Evolutionary conservation across 305 asterid species (phyloP), one percentile per base, ranked within the genome.

Genomic region (Withania somnifera): DNA sequence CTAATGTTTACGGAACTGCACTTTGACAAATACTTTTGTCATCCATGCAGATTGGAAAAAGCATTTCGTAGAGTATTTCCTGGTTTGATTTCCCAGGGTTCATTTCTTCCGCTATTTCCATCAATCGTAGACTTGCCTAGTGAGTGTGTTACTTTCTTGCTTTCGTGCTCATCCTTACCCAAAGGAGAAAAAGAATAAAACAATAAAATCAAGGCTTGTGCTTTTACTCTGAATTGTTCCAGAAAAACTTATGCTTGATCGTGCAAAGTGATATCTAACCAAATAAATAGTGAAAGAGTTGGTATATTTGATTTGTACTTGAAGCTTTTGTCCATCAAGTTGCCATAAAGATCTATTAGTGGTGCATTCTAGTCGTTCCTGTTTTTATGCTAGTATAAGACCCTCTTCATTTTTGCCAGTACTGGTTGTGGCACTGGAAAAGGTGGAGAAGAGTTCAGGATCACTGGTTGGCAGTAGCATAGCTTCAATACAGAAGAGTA

Each of bases 401-500:
- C 61, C 8, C 73, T 19, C 68, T 85, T 84, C 79, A 69, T 77
- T 80, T 87, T 83, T 81, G 81, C 84, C 82, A 95, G 98, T 92
- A 88, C 80, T 94, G 95, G 94, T 94, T 86, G 98, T 95, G 84
- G 97, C 98, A 80, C 82, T 95, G 92, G 99, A 92, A 83, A 95
- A 90, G 87, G 96, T 92, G 82, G 99, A 95, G 84, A 89, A 83
- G 86, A 92, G 90, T 89, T 92, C 99, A 61, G 99, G 99, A 75
- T 75, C 99, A 53, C 92, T 92, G 83, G 97, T 95, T 66, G 99
- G 98, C 78, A 90, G 91, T 88, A 89, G 96, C 92, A 95, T 95
- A 82, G 98, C 99, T 85, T 91, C 98, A 84, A 91, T 95, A 45
- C 97, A 95, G 92, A 91, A 95, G 92, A 95, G 97, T 82, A 90